Base-by-base conservation (phyloP, 2,329 filamentous ascomycete species). In the Colletotrichum tabaci region DNA sequence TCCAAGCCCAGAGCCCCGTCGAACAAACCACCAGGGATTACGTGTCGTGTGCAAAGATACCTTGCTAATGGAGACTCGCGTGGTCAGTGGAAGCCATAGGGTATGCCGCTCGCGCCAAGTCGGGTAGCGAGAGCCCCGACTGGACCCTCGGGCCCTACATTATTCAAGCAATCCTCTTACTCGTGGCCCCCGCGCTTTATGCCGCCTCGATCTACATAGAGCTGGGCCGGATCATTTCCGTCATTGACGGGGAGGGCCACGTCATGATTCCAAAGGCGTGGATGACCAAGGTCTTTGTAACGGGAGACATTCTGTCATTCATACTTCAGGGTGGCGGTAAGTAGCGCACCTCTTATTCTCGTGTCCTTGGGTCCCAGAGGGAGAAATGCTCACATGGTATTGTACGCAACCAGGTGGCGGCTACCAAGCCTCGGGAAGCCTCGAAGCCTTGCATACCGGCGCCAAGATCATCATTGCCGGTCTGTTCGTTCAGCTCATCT, bases 221-320 rank as follows among this genome's bases (percentile, higher is more conserved):
- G 13, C 81, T 87, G 5, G 83, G 83, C 13, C 80, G 86, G 10
- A 75, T 86, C n/a, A 83, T 87, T 58, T 76, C 75, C 6, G 77
- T 80, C 38, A 78, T 84, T 3, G 79, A 80, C 6, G 82, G 78
- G 15, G 78, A 82, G 46, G 64, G 74, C 0, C 77, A 78, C 64
- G 79, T 79, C 2, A 53, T 83, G 26, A 77, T 84, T 15, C 77
- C 72, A 2, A 74, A 78, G 6, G 71, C 71, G 3, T 86, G 85
- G 82, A 76, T 90, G 8, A 90, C 88, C 3, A 87, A 84, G 64
- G 79, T 87, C 30, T 91, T 91, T 71, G 87, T 91, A 2, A 64
- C 77, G 7, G 87, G 88, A 23, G 89, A 91, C 72, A 76, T 90
- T 1, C 53, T 88, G 4, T 86, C 85, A 2, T 87, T 91, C 74